A percentile compares a stretch with the other conserved stretches of the same genome.
phyloP scores from a whole-genome alignment of 163 green algal genomes.

The Scenedesmus sp. region DNA sequence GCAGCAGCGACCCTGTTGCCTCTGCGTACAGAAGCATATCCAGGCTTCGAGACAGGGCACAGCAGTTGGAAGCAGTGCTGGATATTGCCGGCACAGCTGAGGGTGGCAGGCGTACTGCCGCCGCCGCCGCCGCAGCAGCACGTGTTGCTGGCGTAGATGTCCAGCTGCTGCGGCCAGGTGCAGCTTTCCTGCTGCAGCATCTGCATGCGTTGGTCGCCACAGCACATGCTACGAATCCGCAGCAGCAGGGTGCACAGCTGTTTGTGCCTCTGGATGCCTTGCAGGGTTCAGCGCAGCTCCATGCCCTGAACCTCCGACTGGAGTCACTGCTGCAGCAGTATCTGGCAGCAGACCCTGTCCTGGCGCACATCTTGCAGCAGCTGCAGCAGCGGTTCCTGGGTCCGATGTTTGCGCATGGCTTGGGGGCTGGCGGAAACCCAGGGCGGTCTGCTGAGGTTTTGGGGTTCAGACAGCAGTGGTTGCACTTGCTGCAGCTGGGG shows the following conservation, averaged over 20 bases:
- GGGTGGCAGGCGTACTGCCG: not conserved
- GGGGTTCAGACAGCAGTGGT: not conserved
- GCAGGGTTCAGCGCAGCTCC: not conserved
- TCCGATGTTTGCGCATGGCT: not conserved
- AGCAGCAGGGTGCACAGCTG: not conserved
- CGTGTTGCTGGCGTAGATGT: not conserved
- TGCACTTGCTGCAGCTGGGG: not conserved
- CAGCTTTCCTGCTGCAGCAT: not conserved
- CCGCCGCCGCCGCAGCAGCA: not conserved
- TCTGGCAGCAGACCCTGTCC: not conserved
- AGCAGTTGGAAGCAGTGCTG: not conserved
- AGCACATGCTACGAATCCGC: not conserved
- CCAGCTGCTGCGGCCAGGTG: not conserved
- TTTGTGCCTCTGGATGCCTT: not conserved
- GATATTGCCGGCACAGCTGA: not conserved
- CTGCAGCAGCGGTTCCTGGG: not conserved
- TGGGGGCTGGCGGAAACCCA: not conserved
- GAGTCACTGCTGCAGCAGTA: not conserved
- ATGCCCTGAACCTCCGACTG: not conserved
- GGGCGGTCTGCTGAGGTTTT: not conserved
- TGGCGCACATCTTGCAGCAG: not conserved
- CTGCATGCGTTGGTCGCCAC: no score
- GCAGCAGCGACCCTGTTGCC: not conserved
- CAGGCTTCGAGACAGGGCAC: not conserved
- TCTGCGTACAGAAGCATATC: not conserved